phyloP scores from a whole-genome alignment of 2,329 filamentous ascomycete species.

The Cercospora beticola region DNA sequence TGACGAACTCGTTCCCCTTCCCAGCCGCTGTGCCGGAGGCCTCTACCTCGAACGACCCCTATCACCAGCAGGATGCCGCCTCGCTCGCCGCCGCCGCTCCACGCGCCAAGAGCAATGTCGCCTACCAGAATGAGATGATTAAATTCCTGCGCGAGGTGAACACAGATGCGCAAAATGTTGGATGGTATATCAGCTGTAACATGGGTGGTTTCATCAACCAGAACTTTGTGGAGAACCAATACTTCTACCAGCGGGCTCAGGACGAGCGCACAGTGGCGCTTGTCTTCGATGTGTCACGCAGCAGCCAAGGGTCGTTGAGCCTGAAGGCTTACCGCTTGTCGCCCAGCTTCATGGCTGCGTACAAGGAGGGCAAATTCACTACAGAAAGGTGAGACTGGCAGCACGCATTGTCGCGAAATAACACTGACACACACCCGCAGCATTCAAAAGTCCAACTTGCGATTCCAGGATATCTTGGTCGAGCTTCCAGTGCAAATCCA shows the following conservation, averaged over 20 bases:
- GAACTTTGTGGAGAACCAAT: slow-evolving; percentile 96
- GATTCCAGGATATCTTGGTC: slow-evolving; percentile 88
- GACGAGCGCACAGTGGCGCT: slow-evolving; percentile 86
- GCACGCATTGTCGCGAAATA: neutral
- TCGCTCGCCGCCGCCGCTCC: slow-evolving; percentile 82
- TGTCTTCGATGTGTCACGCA: slow-evolving; percentile 93
- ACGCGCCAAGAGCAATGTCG: slow-evolving; percentile 82
- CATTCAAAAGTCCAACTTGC: slow-evolving; percentile 89
- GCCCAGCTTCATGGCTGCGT: slow-evolving; percentile 81
- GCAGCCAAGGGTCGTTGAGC: slow-evolving; percentile 85
- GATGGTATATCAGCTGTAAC: slow-evolving; percentile 97
- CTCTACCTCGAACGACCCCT: slow-evolving; percentile 57
- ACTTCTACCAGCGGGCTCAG: slow-evolving; percentile 88
- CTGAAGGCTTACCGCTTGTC: slow-evolving; percentile 89
- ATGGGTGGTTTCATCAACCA: slow-evolving; percentile 98
- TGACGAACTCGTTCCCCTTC: slow-evolving; percentile 95
- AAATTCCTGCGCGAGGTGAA: slow-evolving; percentile 95
- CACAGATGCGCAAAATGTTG: slow-evolving; percentile 94
- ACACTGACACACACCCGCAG: slow-evolving; percentile 49
- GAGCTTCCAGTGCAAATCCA: slow-evolving; percentile 88
- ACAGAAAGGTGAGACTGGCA: slow-evolving; percentile 72
- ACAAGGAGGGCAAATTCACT: slow-evolving; percentile 97
- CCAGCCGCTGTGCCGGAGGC: slow-evolving; percentile 68
- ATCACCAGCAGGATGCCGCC: slow-evolving; percentile 71
- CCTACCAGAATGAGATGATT: slow-evolving; percentile 96